Conservation (phyloP, 768 basidiomycete genomes). For the Sarcodon aspratus region DNA sequence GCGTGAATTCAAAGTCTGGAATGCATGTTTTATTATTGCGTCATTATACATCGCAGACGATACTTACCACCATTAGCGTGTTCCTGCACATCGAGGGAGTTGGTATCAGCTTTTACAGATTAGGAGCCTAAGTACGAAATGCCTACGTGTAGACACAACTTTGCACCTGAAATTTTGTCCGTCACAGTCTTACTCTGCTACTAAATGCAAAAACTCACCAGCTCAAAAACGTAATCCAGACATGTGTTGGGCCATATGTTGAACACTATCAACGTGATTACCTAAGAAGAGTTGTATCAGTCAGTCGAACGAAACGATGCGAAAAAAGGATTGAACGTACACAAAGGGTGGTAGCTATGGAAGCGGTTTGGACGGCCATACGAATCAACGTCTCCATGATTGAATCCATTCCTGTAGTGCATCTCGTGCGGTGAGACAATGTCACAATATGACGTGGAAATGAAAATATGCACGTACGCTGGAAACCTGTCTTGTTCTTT, state of each 20-base stretch:
- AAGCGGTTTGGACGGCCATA: background rate
- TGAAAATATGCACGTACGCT: background rate
- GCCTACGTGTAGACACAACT: background rate
- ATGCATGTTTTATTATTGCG: background rate
- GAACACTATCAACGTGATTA: background rate
- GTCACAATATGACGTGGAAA: background rate
- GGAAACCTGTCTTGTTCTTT: background rate
- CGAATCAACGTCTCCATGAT: background rate
- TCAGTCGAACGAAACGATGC: background rate
- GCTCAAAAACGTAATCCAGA: background rate
- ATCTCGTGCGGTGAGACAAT: background rate
- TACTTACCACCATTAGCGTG: background rate
- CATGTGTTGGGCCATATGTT: background rate
- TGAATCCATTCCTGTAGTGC: background rate
- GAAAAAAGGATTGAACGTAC: background rate
- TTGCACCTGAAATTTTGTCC: background rate
- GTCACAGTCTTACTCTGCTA: background rate
- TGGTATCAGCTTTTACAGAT: background rate
- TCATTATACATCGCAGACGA: background rate
- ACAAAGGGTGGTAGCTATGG: background rate
- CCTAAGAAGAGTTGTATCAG: background rate
- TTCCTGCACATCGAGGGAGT: background rate
- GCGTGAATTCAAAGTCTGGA: background rate
- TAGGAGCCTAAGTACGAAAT: background rate
- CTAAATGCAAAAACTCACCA: background rate